These are phyloP conservation scores for Cryptosporidium tyzzeri DNA, from an alignment of 169 alveolate species.

Conservation along the genomic window DNA sequence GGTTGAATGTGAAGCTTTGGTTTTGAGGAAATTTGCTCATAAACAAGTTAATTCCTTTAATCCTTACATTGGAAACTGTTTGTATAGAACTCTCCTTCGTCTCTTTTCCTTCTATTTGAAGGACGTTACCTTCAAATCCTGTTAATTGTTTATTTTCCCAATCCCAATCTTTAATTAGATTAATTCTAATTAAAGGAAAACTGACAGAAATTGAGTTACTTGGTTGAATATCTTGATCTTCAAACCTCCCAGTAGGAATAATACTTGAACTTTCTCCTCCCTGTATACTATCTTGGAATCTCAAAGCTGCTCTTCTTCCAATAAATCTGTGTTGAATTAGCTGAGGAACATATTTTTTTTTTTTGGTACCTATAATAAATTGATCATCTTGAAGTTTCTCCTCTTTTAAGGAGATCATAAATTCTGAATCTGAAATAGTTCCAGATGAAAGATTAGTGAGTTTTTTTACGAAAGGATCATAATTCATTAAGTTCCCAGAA, in stretches of 20 bases:
- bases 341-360: slow-evolving; percentile 12
- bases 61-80: neutral
- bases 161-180: neutral
- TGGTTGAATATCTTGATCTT: slow-evolving; percentile 15
- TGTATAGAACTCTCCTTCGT: neutral
- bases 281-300: neutral
- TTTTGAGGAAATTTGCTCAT: slow-evolving; percentile 35
- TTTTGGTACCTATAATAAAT: neutral
- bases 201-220: slow-evolving; percentile 40
- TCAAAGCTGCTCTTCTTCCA: neutral
- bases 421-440: slow-evolving; percentile 47
- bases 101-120: neutral
- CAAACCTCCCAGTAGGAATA: slow-evolving; percentile 1
- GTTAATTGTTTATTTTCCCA: neutral
- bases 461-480: slow-evolving; percentile 1
- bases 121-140: neutral
- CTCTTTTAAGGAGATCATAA: neutral
- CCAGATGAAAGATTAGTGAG: slow-evolving; percentile 22
- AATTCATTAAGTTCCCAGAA: slow-evolving; percentile 15
- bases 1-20: slow-evolving; percentile 11
- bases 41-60: slow-evolving; percentile 19
- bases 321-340: slow-evolving; percentile 13
- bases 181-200: slow-evolving; percentile 10
- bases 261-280: neutral
- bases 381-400: neutral